Evolutionary conservation across 176 grass and related monocot species (phyloP), one percentile per base, ranked within the genome.

Genomic region (Oropetium thomaeum): DNA sequence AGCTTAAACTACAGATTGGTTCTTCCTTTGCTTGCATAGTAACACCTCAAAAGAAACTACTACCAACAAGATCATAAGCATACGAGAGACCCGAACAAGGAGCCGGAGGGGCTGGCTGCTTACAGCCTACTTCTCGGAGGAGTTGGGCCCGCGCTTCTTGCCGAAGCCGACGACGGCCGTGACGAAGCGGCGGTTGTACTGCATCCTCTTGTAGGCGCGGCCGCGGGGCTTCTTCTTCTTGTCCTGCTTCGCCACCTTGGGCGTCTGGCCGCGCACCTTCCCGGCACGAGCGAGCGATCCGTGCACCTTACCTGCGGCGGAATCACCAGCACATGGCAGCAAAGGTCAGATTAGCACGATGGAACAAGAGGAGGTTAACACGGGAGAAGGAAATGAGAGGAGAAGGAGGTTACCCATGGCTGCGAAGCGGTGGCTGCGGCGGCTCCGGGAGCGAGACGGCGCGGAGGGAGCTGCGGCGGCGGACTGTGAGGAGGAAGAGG

Each of bases 131-230:
- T 94, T 94, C 88, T 94, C 88, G 16, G 92, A 94, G 43, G 92
- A 94, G 79, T 94, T 94, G 79, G 92, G 92, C 4, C 92, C 92
- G 30, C 92, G 92, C 88, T 94, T 94, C 88, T 90, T 91, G 63
- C 92, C 88, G 60, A 94, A 91, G 69, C 92, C 92, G 51, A 94
- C 88, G 62, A 94, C 92, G 70, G 92, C 92, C 23, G 92, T 94
- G 51, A 94, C 88, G 66, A 94, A 94, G 23, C 92, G 92, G 70
- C 92, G 85, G 88, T 94, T 94, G 92, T 94, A 94, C 82, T 94
- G 92, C 85, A 94, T 94, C 69, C 92, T 84, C 85, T 94, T 94
- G 85, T 91, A 6, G 8, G 92, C 88, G 78, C 92, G 84, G 66
- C 92, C 92, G 42, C 92, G 88, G 66, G 88, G 92, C 82, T 91